Evolutionary conservation across 495 filamentous ascomycete genomes (phyloP).

Genomic region (Geoglossum glabrum): DNA sequence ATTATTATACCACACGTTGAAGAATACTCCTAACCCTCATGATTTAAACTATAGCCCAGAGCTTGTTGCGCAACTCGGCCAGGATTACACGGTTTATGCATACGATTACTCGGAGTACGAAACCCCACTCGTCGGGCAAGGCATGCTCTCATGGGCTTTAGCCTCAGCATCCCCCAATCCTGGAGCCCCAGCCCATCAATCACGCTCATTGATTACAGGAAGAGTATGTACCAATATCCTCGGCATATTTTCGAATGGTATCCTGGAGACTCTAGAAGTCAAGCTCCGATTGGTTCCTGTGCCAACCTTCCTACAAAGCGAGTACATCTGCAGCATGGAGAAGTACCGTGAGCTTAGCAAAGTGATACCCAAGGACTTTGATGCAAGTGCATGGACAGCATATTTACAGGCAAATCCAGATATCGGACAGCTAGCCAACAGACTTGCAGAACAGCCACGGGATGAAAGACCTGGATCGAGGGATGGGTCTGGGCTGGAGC

Average conservation of each 20-base stretch:
- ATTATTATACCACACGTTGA: neutral
- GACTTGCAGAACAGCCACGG: neutral
- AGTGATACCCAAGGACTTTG: conserved; percentile 40
- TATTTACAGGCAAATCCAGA: conserved; percentile 41
- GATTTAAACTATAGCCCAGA: conserved; percentile 42
- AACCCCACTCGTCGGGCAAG: conserved; percentile 81
- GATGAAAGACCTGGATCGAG: conserved; percentile 16
- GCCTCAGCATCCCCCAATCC: conserved; percentile 36
- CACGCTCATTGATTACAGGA: conserved; percentile 66
- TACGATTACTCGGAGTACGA: conserved; percentile 93
- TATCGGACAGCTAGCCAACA: conserved; percentile 13
- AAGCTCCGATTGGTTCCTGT: conserved; percentile 76
- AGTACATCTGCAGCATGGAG: conserved; percentile 44
- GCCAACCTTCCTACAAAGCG: conserved; percentile 48
- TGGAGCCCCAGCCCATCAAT: conserved; percentile 34
- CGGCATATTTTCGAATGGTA: conserved; percentile 61
- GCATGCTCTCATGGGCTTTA: conserved; percentile 80
- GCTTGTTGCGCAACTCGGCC: conserved; percentile 59
- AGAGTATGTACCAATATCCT: conserved; percentile 71
- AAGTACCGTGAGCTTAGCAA: conserved; percentile 39
- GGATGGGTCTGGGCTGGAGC: conserved; percentile 18
- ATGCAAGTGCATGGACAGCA: conserved; percentile 46
- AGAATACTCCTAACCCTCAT: neutral
- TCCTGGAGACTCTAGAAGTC: conserved; percentile 83
- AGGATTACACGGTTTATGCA: conserved; percentile 90